Percentiles rank a stretch among this genome's conserved stretches.
Evolutionary conservation across 1,284 basidiomycete species (phyloP).

Genomic region (Moniliella sp.): DNA sequence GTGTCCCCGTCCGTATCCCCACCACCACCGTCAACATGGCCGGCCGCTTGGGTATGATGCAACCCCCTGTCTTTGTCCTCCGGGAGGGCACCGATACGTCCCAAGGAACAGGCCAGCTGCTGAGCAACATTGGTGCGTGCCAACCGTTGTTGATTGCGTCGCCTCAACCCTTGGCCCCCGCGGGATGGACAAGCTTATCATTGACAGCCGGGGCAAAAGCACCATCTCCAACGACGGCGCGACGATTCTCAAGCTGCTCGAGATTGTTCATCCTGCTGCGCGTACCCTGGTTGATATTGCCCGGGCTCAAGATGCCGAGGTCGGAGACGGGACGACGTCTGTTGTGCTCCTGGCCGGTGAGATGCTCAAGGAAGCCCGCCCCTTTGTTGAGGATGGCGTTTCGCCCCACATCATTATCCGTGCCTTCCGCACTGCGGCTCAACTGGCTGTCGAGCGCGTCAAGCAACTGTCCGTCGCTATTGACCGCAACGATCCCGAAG

Average conservation of each 20-base stretch:
- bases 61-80: constrained; percentile 23
- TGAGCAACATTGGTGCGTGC: constrained; percentile 61
- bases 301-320: constrained; percentile 89
- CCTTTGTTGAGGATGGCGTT: constrained; percentile 87
- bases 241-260: constrained; percentile 83
- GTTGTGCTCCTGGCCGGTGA: constrained; percentile 85
- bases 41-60: constrained; percentile 2
- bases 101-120: constrained; percentile 74
- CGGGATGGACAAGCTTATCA: constrained; percentile 87
- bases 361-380: constrained; percentile 72
- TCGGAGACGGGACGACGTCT: constrained; percentile 90
- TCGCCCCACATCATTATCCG: constrained; percentile 95
- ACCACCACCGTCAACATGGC: constrained; percentile 2
- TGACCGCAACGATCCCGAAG: constrained; percentile 63
- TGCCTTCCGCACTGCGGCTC: constrained; percentile 61
- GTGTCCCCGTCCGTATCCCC: too few species aligned
- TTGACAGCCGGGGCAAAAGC: constrained; percentile 52
- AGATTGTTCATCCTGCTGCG: constrained; percentile 91
- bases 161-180: constrained; percentile 88
- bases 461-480: constrained; percentile 72
- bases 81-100: constrained; percentile 76
- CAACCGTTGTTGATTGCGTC: constrained; percentile 25
- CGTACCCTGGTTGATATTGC: constrained; percentile 91
- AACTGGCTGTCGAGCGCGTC: constrained; percentile 61
- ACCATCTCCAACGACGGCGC: constrained; percentile 95